Evolutionary conservation across 129 eudicot species (phyloP).

Genomic region (Pseudognaphalium luteoalbum): DNA sequence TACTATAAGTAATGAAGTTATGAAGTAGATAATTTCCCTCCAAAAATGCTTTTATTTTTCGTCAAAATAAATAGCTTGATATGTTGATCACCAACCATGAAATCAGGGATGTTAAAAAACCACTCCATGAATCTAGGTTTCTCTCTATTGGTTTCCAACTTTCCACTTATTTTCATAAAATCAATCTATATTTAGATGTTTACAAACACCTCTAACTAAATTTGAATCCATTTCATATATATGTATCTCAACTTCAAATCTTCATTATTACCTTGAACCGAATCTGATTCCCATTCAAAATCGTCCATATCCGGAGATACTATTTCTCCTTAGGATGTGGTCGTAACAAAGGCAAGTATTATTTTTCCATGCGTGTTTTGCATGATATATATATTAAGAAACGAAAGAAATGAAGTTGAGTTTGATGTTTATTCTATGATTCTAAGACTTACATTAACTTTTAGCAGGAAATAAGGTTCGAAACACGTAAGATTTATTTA

Average conservation of each 20-base stretch:
- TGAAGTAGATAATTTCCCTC: too few species aligned
- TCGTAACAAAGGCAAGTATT: constrained; percentile 46
- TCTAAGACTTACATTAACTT: background rate
- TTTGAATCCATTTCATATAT: constrained; percentile 20
- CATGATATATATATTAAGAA: background rate
- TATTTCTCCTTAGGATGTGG: constrained; percentile 31
- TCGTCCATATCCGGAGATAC: constrained; percentile 38
- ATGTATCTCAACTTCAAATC: constrained; percentile 16
- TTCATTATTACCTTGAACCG: constrained; percentile 21
- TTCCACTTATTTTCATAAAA: constrained; percentile 9
- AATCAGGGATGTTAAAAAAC: constrained; percentile 69
- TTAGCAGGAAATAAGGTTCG: constrained; percentile 68
- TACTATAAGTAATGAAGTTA: too few species aligned
- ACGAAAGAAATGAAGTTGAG: background rate
- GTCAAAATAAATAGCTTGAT: background rate
- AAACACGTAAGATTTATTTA: constrained; percentile 51
- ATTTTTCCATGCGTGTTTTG: background rate
- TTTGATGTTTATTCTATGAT: constrained; percentile 20
- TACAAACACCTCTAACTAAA: background rate
- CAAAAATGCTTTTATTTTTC: too few species aligned
- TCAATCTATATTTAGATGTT: constrained; percentile 28
- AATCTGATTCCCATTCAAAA: constrained; percentile 42
- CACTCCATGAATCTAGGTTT: constrained; percentile 51
- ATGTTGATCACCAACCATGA: constrained; percentile 27
- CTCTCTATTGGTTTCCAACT: constrained; percentile 6